These are phyloP conservation scores for Cynanchum wilfordii DNA, from an alignment of 257 asterid genomes.

Conservation along the genomic window DNA sequence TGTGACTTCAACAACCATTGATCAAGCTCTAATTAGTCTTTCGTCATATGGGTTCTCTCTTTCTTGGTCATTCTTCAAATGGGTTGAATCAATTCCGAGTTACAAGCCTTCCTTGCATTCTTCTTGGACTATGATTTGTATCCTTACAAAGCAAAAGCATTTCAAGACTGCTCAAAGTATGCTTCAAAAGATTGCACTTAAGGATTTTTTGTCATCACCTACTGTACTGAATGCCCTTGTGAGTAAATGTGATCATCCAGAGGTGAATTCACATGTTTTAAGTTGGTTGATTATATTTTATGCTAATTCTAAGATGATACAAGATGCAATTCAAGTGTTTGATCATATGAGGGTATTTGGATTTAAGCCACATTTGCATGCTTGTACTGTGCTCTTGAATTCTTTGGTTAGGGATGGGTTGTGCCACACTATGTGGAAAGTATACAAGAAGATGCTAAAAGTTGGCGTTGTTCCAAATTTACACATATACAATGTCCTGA, in stretches of 20 bases:
- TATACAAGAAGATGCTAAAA: conserved; percentile 62
- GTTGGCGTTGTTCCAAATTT: conserved; percentile 63
- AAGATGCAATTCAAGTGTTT: conserved; percentile 78
- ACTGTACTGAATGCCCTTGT: conserved; percentile 67
- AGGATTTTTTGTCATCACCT: conserved; percentile 77
- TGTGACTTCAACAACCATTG: conserved; percentile 52
- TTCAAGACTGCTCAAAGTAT: conserved; percentile 59
- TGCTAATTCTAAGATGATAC: conserved; percentile 55
- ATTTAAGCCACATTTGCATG: conserved; percentile 65
- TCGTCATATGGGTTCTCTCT: conserved; percentile 37
- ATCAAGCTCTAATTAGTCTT: conserved; percentile 44
- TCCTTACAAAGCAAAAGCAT: conserved; percentile 60
- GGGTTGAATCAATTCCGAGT: conserved; percentile 70
- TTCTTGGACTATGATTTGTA: conserved; percentile 72
- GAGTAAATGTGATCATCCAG: conserved; percentile 30
- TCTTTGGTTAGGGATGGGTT: conserved; percentile 71
- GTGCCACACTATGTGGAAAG: conserved; percentile 62
- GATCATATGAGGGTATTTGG: conserved; percentile 77
- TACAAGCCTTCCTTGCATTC: conserved; percentile 70
- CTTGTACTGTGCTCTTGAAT: conserved; percentile 77
- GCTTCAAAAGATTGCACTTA: conserved; percentile 61
- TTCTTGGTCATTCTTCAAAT: conserved; percentile 70
- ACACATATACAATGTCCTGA: conserved; percentile 72
- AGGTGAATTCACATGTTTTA: conserved; percentile 75
- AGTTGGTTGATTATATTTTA: conserved; percentile 89